Conservation (phyloP, 2,329 filamentous ascomycete genomes). For the Pyrenophora graminea region DNA sequence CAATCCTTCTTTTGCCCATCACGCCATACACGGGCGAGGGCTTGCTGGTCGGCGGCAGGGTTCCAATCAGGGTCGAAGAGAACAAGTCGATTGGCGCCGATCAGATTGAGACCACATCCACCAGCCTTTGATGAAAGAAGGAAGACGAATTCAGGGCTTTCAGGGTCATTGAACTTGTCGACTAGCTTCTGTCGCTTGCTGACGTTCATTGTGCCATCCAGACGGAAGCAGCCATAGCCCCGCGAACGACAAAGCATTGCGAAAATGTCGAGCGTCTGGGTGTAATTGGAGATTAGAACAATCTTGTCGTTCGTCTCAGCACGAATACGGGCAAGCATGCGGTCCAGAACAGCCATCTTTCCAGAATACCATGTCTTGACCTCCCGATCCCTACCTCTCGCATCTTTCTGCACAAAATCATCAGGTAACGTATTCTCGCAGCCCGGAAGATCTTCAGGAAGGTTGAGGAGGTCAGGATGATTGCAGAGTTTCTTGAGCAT, state of each 20-base stretch:
- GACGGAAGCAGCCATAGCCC: slow-evolving; percentile 80
- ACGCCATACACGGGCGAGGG: slow-evolving; percentile 95
- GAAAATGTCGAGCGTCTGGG: slow-evolving; percentile 92
- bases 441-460: slow-evolving; percentile 82
- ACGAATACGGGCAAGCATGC: slow-evolving; percentile 94
- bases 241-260: slow-evolving; percentile 85
- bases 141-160: slow-evolving; percentile 89
- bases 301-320: slow-evolving; percentile 99
- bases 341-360: slow-evolving; percentile 97
- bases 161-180: slow-evolving; percentile 94
- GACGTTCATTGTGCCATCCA: slow-evolving; percentile 97
- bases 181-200: slow-evolving; percentile 97
- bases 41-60: slow-evolving; percentile 95
- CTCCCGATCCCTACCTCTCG: slow-evolving; percentile 86
- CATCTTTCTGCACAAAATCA: slow-evolving; percentile 86
- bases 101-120: slow-evolving; percentile 93
- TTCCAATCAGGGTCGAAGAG: slow-evolving; percentile 97
- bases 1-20: slow-evolving; percentile 99
- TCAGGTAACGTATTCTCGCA: slow-evolving; percentile 80
- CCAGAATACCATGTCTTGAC: slow-evolving; percentile 95
- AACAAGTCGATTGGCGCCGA: slow-evolving; percentile 90
- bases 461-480: slow-evolving; percentile 87
- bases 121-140: slow-evolving; percentile 96
- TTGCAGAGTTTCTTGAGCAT: slow-evolving; percentile 99
- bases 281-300: slow-evolving; percentile 98